Conservation (phyloP, 352 stramenopile species). For the Pythium rhizo-oryzae region DNA sequence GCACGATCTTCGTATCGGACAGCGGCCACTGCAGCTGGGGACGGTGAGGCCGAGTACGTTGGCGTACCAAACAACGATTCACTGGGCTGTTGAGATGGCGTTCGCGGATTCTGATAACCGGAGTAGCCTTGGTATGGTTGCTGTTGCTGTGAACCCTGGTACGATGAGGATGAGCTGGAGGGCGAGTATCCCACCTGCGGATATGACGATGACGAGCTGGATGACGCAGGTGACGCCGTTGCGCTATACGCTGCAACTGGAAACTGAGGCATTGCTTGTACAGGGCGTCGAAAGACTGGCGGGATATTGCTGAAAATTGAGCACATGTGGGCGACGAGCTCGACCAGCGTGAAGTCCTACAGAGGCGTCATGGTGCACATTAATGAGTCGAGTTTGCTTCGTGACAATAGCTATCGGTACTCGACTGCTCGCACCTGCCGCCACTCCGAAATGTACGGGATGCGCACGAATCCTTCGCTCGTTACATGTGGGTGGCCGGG, state of each 20-base stretch:
- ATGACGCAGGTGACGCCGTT: conserved; percentile 14
- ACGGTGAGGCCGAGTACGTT: conserved; percentile 16
- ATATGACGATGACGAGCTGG: conserved; percentile 23
- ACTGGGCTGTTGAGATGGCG: conserved; percentile 13
- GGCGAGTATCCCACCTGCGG: conserved; percentile 16
- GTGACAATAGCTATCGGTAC: too few relatives aligned
- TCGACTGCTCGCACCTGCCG: conserved; percentile 35
- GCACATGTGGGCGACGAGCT: conserved; percentile 87
- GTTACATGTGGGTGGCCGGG: conserved; percentile 85
- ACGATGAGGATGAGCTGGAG: conserved; percentile 11
- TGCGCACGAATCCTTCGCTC: conserved; percentile 84
- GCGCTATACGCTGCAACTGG: conserved; percentile 19
- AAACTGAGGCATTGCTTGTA: conserved; percentile 38
- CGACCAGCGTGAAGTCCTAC: conserved; percentile 80
- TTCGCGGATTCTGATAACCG: conserved; percentile 50
- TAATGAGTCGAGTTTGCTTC: not conserved
- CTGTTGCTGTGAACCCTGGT: conserved; percentile 27
- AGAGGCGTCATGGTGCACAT: not conserved
- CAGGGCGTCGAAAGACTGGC: conserved; percentile 77
- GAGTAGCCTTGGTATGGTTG: conserved; percentile 24
- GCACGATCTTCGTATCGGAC: conserved; percentile 50
- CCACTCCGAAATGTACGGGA: conserved; percentile 88
- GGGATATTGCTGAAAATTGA: conserved; percentile 90
- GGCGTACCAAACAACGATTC: conserved; percentile 53
- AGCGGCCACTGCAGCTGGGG: conserved; percentile 14